These are phyloP conservation scores for Diaporthe velutina DNA, from an alignment of 2,329 filamentous ascomycete genomes.

Conservation along the genomic window DNA sequence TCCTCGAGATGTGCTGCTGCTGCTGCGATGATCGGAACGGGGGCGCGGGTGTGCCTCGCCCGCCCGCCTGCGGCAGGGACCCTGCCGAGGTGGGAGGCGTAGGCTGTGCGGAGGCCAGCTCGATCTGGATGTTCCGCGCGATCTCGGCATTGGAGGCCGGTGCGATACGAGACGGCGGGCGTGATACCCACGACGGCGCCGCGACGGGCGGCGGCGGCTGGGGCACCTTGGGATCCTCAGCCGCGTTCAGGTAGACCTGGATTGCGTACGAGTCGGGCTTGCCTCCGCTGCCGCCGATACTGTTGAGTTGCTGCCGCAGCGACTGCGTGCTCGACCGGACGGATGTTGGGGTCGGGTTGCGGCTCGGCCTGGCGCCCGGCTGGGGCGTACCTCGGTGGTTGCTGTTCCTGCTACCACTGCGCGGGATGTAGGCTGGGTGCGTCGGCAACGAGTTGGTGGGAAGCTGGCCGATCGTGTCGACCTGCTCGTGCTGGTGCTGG, in stretches of 20 bases:
- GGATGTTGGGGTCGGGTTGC: constrained; percentile 15
- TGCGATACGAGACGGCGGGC: not conserved
- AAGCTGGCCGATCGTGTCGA: constrained; percentile 1
- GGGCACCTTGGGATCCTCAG: constrained; percentile 44
- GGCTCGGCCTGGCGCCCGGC: constrained; percentile 30
- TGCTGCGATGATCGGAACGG: not conserved
- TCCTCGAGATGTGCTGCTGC: constrained; percentile 8
- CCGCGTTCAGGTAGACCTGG: constrained; percentile 51
- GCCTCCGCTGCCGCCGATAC: constrained; percentile 38
- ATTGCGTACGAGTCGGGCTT: constrained; percentile 50
- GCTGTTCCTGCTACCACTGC: constrained; percentile 40
- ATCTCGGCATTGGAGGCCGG: constrained; percentile 3
- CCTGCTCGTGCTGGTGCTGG: not conserved
- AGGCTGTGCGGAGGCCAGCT: constrained; percentile 19
- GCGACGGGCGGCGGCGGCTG: constrained; percentile 41
- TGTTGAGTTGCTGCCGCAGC: constrained; percentile 33
- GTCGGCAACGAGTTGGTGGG: constrained; percentile 54
- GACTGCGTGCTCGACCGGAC: constrained; percentile 25
- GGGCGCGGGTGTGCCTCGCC: not conserved
- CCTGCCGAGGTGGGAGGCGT: not conserved
- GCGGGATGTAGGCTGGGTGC: constrained; percentile 63
- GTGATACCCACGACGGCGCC: not conserved
- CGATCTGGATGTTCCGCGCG: constrained; percentile 22
- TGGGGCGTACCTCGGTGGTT: not conserved
- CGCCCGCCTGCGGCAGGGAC: not conserved